Evolutionary conservation across 768 basidiomycete species (phyloP), one percentile per base, ranked within the genome.

Genomic region (Postia placenta): DNA sequence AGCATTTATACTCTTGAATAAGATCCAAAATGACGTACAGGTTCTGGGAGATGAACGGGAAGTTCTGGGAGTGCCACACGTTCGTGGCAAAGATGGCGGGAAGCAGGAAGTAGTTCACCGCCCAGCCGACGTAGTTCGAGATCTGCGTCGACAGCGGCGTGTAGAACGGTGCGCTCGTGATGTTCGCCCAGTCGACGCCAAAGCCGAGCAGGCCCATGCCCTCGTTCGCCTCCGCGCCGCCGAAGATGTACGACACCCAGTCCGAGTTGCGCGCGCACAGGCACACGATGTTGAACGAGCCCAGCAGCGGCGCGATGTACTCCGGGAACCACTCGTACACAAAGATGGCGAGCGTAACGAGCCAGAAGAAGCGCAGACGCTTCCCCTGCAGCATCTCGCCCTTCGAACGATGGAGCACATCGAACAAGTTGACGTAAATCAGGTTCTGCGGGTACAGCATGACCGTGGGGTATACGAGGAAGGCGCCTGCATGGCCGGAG

Each of bases 181-280:
- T 47, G 37, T 47, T 47, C 14, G 46, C 46, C 46, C 46, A 47
- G 37, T 47, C 46, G 36, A 47, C 37, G 25, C 46, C 46, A n/a
- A 47, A 47, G 14, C 46, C 46, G 20, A 47, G 6, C 11, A 47
- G 46, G 14, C 46, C 46, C 46, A 47, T 47, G 37, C 46, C 46
- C 24, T 47, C 46, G 24, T 47, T 47, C 11, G 20, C 46, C 36
- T 47, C 46, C 4, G 46, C 46, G 25, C 46, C 46, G 19, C 46
- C 46, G 46, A 47, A 47, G 24, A 47, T 47, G 46, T 47, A 47
- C n/a, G 46, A 47, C 5, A 47, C 46, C 46, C 46, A 47, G 25
- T 47, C 46, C n/a, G 46, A 47, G 46, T 47, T 38, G 23, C 46
- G 46, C 33, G 46, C 46, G 26, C 22, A 38, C 22, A 47, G 25